These are phyloP conservation scores for Eucalyptus cloeziana DNA, from an alignment of 345 rosid species.

Conservation along the genomic window DNA sequence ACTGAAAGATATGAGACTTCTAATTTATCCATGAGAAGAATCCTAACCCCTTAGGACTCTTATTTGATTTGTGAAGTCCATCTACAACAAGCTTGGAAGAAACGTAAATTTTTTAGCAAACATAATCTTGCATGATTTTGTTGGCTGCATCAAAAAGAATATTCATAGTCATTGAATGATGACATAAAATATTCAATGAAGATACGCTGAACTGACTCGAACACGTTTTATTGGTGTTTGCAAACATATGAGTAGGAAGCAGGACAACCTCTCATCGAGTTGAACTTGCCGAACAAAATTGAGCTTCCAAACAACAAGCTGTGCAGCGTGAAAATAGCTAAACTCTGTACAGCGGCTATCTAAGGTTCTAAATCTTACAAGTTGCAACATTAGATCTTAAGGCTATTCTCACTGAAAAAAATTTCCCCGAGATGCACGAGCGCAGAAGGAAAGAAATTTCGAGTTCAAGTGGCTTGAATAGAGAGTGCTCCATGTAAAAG, in stretches of 20 bases:
- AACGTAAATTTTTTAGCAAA: neutral
- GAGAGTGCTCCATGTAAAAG: neutral
- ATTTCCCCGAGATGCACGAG: neutral
- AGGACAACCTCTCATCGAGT: neutral
- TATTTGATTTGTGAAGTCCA: neutral
- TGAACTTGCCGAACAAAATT: neutral
- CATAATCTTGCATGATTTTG: neutral
- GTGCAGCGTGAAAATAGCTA: neutral
- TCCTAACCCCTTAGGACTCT: neutral
- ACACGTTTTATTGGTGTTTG: neutral
- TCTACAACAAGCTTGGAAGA: neutral
- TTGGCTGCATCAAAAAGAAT: neutral
- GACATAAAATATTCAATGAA: neutral
- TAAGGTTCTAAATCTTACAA: neutral
- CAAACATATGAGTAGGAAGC: neutral
- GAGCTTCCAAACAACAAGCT: neutral
- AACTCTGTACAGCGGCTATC: neutral
- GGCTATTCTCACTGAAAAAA: neutral
- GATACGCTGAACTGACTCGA: neutral
- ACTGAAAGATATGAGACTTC: neutral
- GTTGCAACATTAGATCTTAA: neutral
- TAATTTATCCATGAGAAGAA: neutral
- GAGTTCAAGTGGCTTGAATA: neutral
- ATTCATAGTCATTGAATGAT: neutral
- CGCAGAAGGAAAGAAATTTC: neutral